Evolutionary conservation across 768 basidiomycete genomes (phyloP).

Genomic region (Filobasidium floriforme): DNA sequence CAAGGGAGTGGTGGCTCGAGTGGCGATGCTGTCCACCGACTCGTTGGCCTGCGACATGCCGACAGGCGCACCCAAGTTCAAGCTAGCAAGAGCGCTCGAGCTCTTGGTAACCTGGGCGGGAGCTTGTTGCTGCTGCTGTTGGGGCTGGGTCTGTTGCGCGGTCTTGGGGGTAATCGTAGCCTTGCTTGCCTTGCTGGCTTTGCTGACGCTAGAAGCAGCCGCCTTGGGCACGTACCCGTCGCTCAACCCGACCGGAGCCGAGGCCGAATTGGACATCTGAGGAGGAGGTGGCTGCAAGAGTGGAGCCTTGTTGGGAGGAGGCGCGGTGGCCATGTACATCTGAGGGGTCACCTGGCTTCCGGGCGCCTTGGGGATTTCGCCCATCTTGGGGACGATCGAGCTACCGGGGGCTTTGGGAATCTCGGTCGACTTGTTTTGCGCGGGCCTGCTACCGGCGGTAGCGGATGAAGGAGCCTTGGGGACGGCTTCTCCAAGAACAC

Average conservation of each 20-base stretch:
- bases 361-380: conserved; percentile 43
- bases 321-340: conserved; percentile 26
- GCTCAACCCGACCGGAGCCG: conserved; percentile 13
- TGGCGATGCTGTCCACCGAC: conserved; percentile 6
- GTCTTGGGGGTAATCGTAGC: conserved; percentile 6
- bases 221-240: conserved; percentile 12
- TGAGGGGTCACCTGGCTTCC: conserved; percentile 38
- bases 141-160: neutral
- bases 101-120: conserved; percentile 8
- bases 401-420: neutral
- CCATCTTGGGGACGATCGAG: conserved; percentile 30
- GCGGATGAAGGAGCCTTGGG: neutral
- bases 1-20: conserved; percentile 32
- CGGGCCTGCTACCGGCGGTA: neutral
- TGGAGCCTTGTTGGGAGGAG: conserved; percentile 25
- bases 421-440: neutral
- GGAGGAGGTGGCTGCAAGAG: conserved; percentile 17
- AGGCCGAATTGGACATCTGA: conserved; percentile 16
- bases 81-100: conserved; percentile 2
- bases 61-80: conserved; percentile 16
- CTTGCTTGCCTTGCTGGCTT: neutral
- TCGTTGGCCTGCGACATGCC: conserved; percentile 3
- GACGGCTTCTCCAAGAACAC: conserved; percentile 12
- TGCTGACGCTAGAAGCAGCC: conserved; percentile 2
- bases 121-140: neutral